phyloP scores from a whole-genome alignment of 257 asterid species.

The Solanum clarkiae region DNA sequence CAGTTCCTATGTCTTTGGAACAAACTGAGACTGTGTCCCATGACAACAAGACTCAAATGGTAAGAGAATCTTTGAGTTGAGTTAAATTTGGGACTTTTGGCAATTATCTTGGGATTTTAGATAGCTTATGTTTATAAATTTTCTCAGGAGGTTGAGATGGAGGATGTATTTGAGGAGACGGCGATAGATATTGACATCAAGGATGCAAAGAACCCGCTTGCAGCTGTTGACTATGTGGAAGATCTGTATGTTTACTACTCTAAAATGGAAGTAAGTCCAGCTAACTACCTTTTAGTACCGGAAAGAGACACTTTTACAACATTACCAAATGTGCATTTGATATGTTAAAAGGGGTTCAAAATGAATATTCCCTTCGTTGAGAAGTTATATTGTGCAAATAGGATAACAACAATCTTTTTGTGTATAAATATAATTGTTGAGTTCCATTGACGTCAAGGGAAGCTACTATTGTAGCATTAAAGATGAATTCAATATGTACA shows the following conservation, averaged over 20 bases:
- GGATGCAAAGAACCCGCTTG: slow-evolving; percentile 59
- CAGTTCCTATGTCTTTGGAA: slow-evolving; percentile 67
- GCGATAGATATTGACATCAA: slow-evolving; percentile 50
- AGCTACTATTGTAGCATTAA: background rate
- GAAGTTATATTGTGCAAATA: background rate
- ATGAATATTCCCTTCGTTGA: background rate
- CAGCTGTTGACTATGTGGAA: slow-evolving; percentile 62
- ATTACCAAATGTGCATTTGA: background rate
- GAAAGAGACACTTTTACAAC: background rate
- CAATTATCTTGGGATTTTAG: background rate
- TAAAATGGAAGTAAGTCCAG: slow-evolving; percentile 52
- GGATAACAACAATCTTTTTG: background rate
- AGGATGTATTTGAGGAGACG: slow-evolving; percentile 67
- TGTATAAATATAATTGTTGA: background rate
- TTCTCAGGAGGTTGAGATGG: slow-evolving; percentile 80
- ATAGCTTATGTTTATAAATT: background rate
- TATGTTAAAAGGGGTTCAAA: background rate
- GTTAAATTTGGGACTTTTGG: background rate
- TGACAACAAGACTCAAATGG: slow-evolving; percentile 38
- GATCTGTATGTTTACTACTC: slow-evolving; percentile 63
- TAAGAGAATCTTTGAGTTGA: background rate
- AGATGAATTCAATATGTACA: background rate
- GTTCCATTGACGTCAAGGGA: background rate
- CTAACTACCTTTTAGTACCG: background rate
- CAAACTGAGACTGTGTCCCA: slow-evolving; percentile 28